A percentile compares a stretch with the other conserved stretches of the same genome.
These are phyloP conservation scores for Porodaedalea pini DNA, from an alignment of 1,284 basidiomycete genomes.

Conservation along the genomic window DNA sequence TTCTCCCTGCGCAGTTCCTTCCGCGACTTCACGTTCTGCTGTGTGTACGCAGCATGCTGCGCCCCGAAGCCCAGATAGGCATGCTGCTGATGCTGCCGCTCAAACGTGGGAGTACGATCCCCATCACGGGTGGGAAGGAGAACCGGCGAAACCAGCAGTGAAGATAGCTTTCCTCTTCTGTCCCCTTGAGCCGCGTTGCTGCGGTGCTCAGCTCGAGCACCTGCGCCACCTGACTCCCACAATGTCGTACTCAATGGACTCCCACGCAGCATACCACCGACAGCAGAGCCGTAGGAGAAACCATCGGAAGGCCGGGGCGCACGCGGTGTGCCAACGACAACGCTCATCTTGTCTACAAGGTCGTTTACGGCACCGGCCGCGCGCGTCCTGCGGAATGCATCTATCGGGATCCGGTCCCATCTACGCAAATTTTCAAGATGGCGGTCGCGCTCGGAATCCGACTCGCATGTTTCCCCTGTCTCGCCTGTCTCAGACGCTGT, in stretches of 20 bases:
- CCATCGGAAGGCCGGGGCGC: conserved; percentile 29
- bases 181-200: conserved; percentile 22
- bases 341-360: conserved; percentile 35
- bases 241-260: conserved; percentile 56
- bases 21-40: conserved; percentile 41
- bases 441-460: conserved; percentile 24
- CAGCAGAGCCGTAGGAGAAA: conserved; percentile 25
- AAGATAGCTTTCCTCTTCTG: conserved; percentile 28
- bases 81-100: conserved; percentile 29
- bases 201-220: conserved; percentile 18
- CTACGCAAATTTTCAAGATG: conserved; percentile 44
- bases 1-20: conserved; percentile 60
- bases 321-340: conserved; percentile 20
- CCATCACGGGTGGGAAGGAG: conserved; percentile 51
- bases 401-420: conserved; percentile 73
- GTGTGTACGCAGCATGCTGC: conserved; percentile 22
- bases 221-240: conserved; percentile 41
- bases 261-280: conserved; percentile 44
- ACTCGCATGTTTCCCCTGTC: conserved; percentile 30
- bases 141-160: conserved; percentile 48
- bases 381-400: conserved; percentile 66
- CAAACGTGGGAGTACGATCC: conserved; percentile 46
- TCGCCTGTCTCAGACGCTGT: conserved; percentile 22
- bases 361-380: conserved; percentile 39
- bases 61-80: conserved; percentile 21